phyloP scores from a whole-genome alignment of 2,329 filamentous ascomycete genomes.

The Coniochaeta pulveracea region DNA sequence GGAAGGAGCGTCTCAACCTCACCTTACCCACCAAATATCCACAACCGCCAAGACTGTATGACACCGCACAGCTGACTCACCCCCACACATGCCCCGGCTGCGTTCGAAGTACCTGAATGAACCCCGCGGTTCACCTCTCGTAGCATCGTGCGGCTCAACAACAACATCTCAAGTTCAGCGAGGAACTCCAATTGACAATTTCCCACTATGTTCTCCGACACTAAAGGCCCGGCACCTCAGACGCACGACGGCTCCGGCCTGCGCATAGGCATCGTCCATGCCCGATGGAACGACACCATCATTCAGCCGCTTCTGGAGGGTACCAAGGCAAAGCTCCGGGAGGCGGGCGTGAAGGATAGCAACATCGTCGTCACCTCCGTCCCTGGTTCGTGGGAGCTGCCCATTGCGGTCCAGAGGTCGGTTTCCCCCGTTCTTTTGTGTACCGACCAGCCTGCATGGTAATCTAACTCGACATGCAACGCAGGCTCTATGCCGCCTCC shows the following conservation, averaged over 20 bases:
- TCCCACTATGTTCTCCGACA: slow-evolving; percentile 28
- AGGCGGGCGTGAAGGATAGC: slow-evolving; percentile 70
- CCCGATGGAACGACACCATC: slow-evolving; percentile 85
- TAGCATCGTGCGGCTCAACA: no score
- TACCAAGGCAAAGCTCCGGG: slow-evolving; percentile 64
- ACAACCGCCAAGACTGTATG: no score
- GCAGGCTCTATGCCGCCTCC: slow-evolving; percentile 71
- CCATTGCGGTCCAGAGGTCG: slow-evolving; percentile 78
- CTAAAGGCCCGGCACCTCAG: slow-evolving; percentile 46
- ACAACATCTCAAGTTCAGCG: no score
- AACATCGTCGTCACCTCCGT: slow-evolving; percentile 88
- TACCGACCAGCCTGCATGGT: neutral
- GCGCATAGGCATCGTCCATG: slow-evolving; percentile 90
- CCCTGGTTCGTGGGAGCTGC: slow-evolving; percentile 89
- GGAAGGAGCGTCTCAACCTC: no score
- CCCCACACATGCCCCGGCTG: no score
- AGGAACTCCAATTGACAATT: no score
- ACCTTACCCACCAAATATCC: no score
- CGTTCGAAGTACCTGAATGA: no score
- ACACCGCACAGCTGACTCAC: no score
- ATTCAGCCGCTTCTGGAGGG: slow-evolving; percentile 79
- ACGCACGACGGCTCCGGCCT: slow-evolving; percentile 59
- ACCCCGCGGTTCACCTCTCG: no score
- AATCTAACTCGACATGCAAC: slow-evolving; percentile 1
- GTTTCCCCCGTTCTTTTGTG: slow-evolving; percentile 11